These are phyloP conservation scores for Glarea lozoyensis DNA, from an alignment of 495 filamentous ascomycete genomes.

Conservation along the genomic window DNA sequence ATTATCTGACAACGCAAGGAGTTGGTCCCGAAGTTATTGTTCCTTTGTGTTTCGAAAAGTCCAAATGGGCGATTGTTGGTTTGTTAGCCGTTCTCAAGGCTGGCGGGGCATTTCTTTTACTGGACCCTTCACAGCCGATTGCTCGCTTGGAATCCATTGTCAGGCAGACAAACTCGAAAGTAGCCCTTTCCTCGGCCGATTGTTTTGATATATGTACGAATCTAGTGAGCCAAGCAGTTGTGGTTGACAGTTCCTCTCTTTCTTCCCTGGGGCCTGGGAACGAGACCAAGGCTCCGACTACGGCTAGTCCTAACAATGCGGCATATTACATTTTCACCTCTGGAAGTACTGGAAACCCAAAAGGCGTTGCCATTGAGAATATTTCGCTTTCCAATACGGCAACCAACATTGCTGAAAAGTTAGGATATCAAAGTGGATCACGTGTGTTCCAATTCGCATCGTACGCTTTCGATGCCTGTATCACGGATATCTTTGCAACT, in stretches of 20 bases:
- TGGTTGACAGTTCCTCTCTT: not conserved
- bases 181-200: not conserved
- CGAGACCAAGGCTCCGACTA: not conserved
- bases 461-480: constrained; percentile 58
- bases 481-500: constrained; percentile 57
- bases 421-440: constrained; percentile 27
- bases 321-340: constrained; percentile 21
- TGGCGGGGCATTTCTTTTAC: constrained; percentile 23
- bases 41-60: constrained; percentile 45
- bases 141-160: constrained; percentile 7
- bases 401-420: not conserved
- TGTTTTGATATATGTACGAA: not conserved
- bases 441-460: constrained; percentile 53
- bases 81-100: constrained; percentile 29
- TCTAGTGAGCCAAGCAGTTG: not conserved
- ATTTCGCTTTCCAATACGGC: constrained; percentile 11
- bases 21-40: constrained; percentile 41
- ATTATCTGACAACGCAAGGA: constrained; percentile 24
- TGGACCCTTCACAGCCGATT: constrained; percentile 20
- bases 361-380: constrained; percentile 22
- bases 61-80: constrained; percentile 32
- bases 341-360: constrained; percentile 23
- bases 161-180: constrained; percentile 2
- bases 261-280: too few relatives aligned
- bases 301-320: constrained; percentile 7